Percentiles rank a stretch among this genome's conserved stretches.
Evolutionary conservation across 768 basidiomycete genomes (phyloP).

Genomic region (Macrolepiota albuminosa): DNA sequence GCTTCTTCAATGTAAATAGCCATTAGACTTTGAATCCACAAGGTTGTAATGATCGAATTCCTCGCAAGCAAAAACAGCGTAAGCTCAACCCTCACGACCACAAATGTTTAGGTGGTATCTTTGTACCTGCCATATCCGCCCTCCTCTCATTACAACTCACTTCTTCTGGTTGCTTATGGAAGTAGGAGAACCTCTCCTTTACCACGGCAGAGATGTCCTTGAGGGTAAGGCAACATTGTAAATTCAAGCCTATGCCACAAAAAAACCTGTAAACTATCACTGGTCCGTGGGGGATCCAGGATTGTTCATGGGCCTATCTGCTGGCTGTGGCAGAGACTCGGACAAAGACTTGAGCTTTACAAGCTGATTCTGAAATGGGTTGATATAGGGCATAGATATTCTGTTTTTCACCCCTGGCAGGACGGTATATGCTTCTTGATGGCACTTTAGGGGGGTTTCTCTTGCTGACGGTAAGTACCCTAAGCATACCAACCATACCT

Average conservation of each 20-base stretch:
- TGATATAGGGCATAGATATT: background rate
- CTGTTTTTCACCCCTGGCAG: no score
- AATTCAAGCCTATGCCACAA: conserved; percentile 55
- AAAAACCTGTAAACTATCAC: conserved; percentile 24
- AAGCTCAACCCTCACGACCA: background rate
- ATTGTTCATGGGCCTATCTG: no score
- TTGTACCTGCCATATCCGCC: conserved; percentile 53
- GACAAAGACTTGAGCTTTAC: background rate
- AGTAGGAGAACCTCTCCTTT: conserved; percentile 57
- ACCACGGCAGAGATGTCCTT: conserved; percentile 57
- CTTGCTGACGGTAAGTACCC: no score
- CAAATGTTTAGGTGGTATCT: background rate
- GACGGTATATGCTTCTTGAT: no score
- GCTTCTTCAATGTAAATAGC: background rate
- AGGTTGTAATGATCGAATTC: conserved; percentile 34
- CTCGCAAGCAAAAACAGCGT: conserved; percentile 14
- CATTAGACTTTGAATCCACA: background rate
- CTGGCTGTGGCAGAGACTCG: background rate
- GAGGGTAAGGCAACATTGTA: conserved; percentile 46
- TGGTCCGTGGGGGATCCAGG: no score
- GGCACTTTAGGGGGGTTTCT: no score
- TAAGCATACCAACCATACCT: no score
- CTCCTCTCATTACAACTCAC: conserved; percentile 10
- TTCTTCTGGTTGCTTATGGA: conserved; percentile 32
- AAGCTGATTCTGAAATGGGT: background rate